Percentiles rank a stretch among this genome's conserved stretches.
phyloP scores from a whole-genome alignment of 1,284 basidiomycete genomes.

The Ceratobasidium sp. region DNA sequence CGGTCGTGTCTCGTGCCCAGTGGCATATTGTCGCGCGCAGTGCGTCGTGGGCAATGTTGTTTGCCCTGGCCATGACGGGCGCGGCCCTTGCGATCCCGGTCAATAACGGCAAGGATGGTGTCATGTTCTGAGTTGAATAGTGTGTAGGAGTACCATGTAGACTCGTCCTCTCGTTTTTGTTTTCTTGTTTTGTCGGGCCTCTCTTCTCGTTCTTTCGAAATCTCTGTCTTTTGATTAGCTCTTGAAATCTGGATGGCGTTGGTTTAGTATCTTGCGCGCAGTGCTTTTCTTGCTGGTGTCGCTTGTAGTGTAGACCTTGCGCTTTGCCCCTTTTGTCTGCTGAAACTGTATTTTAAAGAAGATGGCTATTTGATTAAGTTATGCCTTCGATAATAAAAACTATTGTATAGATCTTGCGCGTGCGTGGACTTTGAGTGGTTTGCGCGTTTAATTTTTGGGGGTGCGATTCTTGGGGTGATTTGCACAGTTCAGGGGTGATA shows the following conservation, averaged over 20 bases:
- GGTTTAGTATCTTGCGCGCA: constrained; percentile 10
- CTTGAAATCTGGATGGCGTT: not conserved
- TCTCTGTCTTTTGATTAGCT: constrained; percentile 9
- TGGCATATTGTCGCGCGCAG: constrained; percentile 74
- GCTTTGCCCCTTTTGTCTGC: not conserved
- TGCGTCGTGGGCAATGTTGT: constrained; percentile 47
- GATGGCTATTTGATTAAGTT: not conserved
- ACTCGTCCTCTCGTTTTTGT: constrained; percentile 20
- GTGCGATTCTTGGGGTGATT: too few species aligned
- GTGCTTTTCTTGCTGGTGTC: not conserved
- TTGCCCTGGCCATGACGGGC: constrained; percentile 18
- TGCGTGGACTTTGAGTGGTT: not conserved
- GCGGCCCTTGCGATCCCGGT: constrained; percentile 26
- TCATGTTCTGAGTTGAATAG: constrained; percentile 17
- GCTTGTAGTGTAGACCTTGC: constrained; percentile 15
- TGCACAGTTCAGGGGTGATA: not conserved
- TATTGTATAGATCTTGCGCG: not conserved
- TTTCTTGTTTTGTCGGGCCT: not conserved
- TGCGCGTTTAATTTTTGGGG: not conserved
- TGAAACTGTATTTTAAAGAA: constrained; percentile 26
- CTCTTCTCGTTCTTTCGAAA: constrained; percentile 18
- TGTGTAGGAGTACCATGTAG: constrained; percentile 17
- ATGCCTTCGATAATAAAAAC: constrained; percentile 9
- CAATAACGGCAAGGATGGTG: constrained; percentile 31
- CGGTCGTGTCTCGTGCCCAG: constrained; percentile 75